These are phyloP conservation scores for Zymoseptoria crescenta DNA, from an alignment of 2,329 filamentous ascomycete genomes.

Conservation along the genomic window DNA sequence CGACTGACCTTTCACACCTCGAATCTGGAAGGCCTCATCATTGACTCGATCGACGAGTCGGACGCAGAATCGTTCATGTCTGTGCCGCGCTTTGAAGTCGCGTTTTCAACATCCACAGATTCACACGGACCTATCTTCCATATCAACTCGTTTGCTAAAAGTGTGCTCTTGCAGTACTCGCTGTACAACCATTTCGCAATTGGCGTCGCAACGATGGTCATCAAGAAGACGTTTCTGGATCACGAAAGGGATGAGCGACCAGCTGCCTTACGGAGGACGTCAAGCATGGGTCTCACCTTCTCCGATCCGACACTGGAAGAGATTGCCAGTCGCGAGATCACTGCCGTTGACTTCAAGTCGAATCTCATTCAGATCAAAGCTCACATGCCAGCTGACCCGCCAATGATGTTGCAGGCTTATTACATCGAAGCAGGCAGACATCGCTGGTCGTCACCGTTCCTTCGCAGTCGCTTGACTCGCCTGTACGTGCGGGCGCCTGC, in stretches of 20 bases:
- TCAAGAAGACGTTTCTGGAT: slow-evolving; percentile 43
- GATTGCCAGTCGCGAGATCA: slow-evolving; percentile 51
- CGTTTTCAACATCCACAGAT: slow-evolving; percentile 77
- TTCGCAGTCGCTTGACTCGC: slow-evolving; percentile 69
- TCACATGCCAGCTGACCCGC: slow-evolving; percentile 80
- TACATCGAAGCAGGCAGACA: slow-evolving; percentile 75
- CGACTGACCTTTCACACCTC: slow-evolving; percentile 72
- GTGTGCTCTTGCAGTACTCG: slow-evolving; percentile 79
- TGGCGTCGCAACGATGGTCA: slow-evolving; percentile 68
- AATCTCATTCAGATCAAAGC: slow-evolving; percentile 81
- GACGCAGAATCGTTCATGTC: slow-evolving; percentile 80
- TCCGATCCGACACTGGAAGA: slow-evolving; percentile 20
- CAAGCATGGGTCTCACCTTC: slow-evolving; percentile 19
- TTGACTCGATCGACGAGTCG: slow-evolving; percentile 77
- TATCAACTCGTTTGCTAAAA: slow-evolving; percentile 71
- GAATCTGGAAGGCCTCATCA: slow-evolving; percentile 80
- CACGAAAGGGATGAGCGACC: slow-evolving; percentile 12
- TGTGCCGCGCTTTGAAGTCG: slow-evolving; percentile 78
- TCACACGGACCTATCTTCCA: slow-evolving; percentile 82
- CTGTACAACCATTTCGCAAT: slow-evolving; percentile 88
- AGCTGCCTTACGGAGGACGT: slow-evolving; percentile 8
- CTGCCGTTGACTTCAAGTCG: slow-evolving; percentile 75
- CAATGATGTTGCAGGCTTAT: slow-evolving; percentile 83
- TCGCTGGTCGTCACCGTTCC: slow-evolving; percentile 77
- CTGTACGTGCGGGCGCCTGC: slow-evolving; percentile 81